These are phyloP conservation scores for Ceraceosorus guamensis DNA, from an alignment of 1,284 basidiomycete species.

Conservation along the genomic window DNA sequence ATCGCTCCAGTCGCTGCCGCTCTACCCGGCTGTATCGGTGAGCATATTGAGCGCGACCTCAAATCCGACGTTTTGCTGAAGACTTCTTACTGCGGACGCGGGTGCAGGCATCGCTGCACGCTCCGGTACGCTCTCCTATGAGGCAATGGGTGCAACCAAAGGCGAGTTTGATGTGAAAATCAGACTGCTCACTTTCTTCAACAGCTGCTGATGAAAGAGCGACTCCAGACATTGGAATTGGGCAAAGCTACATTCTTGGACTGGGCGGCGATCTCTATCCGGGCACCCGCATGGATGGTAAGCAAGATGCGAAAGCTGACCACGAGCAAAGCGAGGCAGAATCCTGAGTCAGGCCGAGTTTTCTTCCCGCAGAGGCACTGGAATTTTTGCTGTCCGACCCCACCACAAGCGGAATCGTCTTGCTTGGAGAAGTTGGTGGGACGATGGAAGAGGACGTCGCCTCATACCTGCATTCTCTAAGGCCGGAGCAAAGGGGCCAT, in stretches of 20 bases:
- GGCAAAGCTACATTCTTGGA: conserved; percentile 28
- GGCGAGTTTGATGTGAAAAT: too few relatives aligned
- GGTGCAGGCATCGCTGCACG: conserved; percentile 22
- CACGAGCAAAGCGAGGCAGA: too few relatives aligned
- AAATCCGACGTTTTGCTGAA: too few relatives aligned
- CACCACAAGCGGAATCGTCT: conserved; percentile 14
- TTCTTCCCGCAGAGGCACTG: conserved; percentile 28
- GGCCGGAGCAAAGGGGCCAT: conserved; percentile 12
- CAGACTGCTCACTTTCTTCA: too few relatives aligned
- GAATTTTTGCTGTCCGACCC: conserved; percentile 27
- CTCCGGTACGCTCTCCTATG: conserved; percentile 41
- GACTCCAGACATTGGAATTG: conserved; percentile 14
- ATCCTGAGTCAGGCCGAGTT: too few relatives aligned
- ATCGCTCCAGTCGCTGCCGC: conserved; percentile 7
- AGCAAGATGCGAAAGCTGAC: background rate
- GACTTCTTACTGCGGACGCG: background rate
- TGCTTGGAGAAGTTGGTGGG: conserved; percentile 34
- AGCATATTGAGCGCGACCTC: too few relatives aligned
- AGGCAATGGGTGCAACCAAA: conserved; percentile 25
- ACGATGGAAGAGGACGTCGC: conserved; percentile 38
- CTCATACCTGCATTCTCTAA: conserved; percentile 14
- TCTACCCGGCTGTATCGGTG: background rate
- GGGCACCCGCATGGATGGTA: conserved; percentile 33
- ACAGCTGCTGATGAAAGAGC: too few relatives aligned
- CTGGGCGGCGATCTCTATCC: conserved; percentile 38